Conservation (phyloP, 176 grass and related monocot species). For the Zea mays region Zm-B73-REFERENCE-NAM-5.0 NC_050105.1:104929501-104930000, state of each 20-base stretch:
- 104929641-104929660: too few relatives aligned
- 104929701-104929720: slow-evolving; percentile 7
- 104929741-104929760: slow-evolving; percentile 6
- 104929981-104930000: not conserved
- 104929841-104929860: not conserved
- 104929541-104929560: slow-evolving; percentile 25
- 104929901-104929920: slow-evolving; percentile 17
- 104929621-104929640: too few relatives aligned
- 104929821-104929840: not conserved
- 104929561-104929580: slow-evolving; percentile 28
- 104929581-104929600: slow-evolving; percentile 6
- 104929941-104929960: not conserved
- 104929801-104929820: not conserved
- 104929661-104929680: slow-evolving; percentile 23
- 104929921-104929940: not conserved
- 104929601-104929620: not conserved
- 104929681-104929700: not conserved
- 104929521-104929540: not conserved
- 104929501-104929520: not conserved
- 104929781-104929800: not conserved
- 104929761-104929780: not conserved
- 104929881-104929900: not conserved
- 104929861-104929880: not conserved
- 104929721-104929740: slow-evolving; percentile 21
- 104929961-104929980: not conserved